Evolutionary conservation across 1,284 basidiomycete genomes (phyloP), one percentile per base, ranked within the genome.

Genomic region (Puccinia hordei): DNA sequence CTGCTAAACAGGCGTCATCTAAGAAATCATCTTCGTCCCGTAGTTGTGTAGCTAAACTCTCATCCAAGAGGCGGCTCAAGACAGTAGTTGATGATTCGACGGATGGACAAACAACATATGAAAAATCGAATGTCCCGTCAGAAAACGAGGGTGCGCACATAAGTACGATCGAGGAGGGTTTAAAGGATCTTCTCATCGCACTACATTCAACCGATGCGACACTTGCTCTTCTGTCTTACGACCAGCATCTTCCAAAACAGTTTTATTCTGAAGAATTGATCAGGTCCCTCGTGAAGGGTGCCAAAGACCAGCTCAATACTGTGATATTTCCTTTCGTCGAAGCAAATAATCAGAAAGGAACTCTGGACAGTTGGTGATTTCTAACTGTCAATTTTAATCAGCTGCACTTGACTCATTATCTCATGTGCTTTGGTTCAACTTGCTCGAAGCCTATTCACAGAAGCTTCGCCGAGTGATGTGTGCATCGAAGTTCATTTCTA

Each of bases 231-330:
- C 41, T 78, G 38, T 27, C 51, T 44, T 61, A 59, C 35, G 38
- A 80, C 38, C 13, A 80, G 65, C 35, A 80, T 44, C 44, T 80
- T 6, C 77, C 77, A 17, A 80, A 80, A 51, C 84, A 93, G 92
- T 87, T 93, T 46, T 96, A 93, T 85, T 96, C 95, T 0, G 95
- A 98, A 85, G 95, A 98, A 85, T 87, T 95, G 17, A 91, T 98
- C 80, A 94, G 93, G 84, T 88, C 98, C 10, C 88, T 87, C 53
- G 88, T 90, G 0, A 88, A 94, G 82, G 55, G 73, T 35, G 61
- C 73, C 24, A 95, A 95, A 85, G 91, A 91, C 81, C 90, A 92
- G 81, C 89, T 98, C 33, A 90, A 90, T 0, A 90, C 90, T 84
- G 88, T 94, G 61, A 88, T 98, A 9, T 93, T 95, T 83, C 93